Conservation (phyloP, 1,284 basidiomycete species). For the Ceratobasidium sp. region DNA sequence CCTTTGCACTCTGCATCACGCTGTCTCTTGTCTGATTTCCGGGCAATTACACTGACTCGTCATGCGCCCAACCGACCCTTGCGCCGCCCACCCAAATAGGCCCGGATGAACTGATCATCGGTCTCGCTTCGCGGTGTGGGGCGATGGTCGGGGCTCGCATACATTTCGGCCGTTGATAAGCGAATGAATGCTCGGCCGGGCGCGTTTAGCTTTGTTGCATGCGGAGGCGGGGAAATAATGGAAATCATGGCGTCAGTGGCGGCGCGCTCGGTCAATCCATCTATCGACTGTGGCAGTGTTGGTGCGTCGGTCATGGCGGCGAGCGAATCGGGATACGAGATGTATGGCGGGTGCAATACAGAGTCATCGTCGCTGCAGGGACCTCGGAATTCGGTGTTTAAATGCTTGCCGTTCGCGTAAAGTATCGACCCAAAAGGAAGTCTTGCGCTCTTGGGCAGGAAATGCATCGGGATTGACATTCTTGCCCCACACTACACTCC, state of each 20-base stretch:
- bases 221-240: not conserved
- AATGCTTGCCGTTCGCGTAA: not conserved
- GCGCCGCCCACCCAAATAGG: too few relatives aligned
- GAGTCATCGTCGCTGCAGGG: too few relatives aligned
- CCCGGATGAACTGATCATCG: not conserved
- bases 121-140: not conserved
- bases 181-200: not conserved
- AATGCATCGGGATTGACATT: not conserved
- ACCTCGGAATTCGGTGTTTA: not conserved
- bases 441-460: not conserved
- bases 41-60: too few relatives aligned
- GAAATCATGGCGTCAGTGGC: conserved; percentile 6
- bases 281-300: not conserved
- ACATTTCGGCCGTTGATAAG: not conserved
- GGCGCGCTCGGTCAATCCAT: conserved; percentile 3
- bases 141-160: not conserved
- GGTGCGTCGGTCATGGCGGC: not conserved
- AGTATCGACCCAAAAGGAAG: not conserved
- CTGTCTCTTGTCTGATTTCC: not conserved
- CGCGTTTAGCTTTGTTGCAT: not conserved
- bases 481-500: not conserved
- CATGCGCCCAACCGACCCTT: too few relatives aligned
- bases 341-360: too few relatives aligned
- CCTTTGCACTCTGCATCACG: not conserved
- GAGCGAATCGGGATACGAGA: too few relatives aligned